Percentiles rank a stretch among this genome's conserved stretches.
These are phyloP conservation scores for Penicillium sp. DNA, from an alignment of 2,329 filamentous ascomycete genomes.

Conservation along the genomic window DNA sequence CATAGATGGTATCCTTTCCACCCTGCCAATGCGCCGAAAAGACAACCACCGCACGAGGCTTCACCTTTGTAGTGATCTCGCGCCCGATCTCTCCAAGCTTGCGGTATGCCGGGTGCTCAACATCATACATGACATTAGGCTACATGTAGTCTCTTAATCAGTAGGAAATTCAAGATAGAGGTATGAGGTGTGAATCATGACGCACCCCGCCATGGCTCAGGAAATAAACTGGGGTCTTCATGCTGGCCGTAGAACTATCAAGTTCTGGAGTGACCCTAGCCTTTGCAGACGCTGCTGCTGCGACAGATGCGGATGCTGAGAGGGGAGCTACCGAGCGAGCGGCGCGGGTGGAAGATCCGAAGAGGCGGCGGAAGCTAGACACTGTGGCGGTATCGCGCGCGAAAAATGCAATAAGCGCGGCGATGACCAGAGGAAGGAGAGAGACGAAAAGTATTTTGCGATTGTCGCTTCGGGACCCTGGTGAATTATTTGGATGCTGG, in stretches of 20 bases:
- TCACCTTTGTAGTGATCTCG: constrained; percentile 68
- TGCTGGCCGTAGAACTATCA: constrained; percentile 11
- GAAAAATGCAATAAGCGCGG: constrained; percentile 20
- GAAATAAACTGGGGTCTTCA: constrained; percentile 53
- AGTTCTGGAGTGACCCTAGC: not conserved
- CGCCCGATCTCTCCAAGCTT: constrained; percentile 63
- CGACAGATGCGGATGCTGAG: constrained; percentile 1
- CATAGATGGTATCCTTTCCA: constrained; percentile 53
- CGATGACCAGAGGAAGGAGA: constrained; percentile 18
- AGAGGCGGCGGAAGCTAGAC: constrained; percentile 27
- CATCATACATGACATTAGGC: constrained; percentile 68
- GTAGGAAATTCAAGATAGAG: not conserved
- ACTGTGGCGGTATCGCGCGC: constrained; percentile 26
- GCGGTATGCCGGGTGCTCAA: constrained; percentile 63
- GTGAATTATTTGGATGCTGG: not conserved
- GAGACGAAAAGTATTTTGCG: constrained; percentile 16
- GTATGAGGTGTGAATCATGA: not conserved
- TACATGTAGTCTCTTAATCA: constrained; percentile 9
- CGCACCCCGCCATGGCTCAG: constrained; percentile 49
- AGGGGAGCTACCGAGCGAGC: constrained; percentile 4
- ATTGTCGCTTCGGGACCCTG: constrained; percentile 3
- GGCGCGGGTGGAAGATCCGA: constrained; percentile 16
- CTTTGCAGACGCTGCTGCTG: not conserved
- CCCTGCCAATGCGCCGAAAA: constrained; percentile 78
- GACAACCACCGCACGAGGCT: constrained; percentile 69